Evolutionary conservation across 768 basidiomycete genomes (phyloP), one percentile per base, ranked within the genome.

Genomic region (Boletus vermiculosoides): DNA sequence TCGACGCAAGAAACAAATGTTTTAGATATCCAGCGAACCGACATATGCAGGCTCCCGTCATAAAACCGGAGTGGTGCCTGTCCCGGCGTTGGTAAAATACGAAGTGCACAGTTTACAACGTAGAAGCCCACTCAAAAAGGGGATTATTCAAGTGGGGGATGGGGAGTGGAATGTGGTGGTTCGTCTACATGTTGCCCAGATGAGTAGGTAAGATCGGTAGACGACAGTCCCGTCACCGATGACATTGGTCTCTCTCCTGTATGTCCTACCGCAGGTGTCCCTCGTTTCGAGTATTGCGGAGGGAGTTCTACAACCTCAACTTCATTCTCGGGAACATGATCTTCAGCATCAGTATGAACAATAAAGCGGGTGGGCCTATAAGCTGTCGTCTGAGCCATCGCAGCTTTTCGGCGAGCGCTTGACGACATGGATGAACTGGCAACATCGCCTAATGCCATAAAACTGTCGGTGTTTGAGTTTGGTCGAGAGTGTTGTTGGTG

Each of bases 261-360:
- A 30, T n/a, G 37, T 22, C 13, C 16, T 39, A 37, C 23, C 41
- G 16, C n/a, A 39, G 66, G 57, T 45, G 66, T 67, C 20, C 78
- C 78, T 36, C 80, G 74, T 58, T 83, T 85, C 25, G 78, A 78
- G 65, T 91, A 91, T 66, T 83, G 83, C 16, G 88, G 88, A 28
- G 89, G 89, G n/a, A 90, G 77, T 71, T 91, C 89, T 7, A 90
- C 78, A 22, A 88, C 72, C 7, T 78, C 87, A 18, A 80, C 71
- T 55, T 78, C 75, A 51, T 75, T 75, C 40, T 70, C 73, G 8
- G 81, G 74, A 11, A 73, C 39, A 13, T 65, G 71, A 63, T 90
- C 88, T 52, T 87, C 87, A 9, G 79, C 80, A 66, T 90, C 90
- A 4, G 83, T 85, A 60, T 90, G 88, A 7, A 89, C 60, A 55